These are phyloP conservation scores for Effrenium voratum DNA, from an alignment of 73 alveolate species.

Conservation along the genomic window DNA sequence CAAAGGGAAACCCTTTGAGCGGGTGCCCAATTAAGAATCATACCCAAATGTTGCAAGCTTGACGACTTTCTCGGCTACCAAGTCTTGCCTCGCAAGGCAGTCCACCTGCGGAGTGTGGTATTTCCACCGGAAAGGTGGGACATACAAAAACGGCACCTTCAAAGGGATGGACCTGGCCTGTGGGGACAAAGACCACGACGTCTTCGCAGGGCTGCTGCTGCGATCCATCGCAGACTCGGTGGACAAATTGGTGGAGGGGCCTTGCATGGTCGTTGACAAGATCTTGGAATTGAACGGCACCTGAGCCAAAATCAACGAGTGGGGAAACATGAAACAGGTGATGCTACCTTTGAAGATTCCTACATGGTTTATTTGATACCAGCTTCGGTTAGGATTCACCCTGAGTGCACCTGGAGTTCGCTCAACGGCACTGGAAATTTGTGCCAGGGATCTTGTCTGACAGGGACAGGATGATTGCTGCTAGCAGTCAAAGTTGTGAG, in stretches of 20 bases:
- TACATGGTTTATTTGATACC: too few species aligned
- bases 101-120: slow-evolving; percentile 80
- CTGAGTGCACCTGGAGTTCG: too few species aligned
- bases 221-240: slow-evolving; percentile 39
- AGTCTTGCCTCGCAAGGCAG: too few species aligned
- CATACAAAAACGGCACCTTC: slow-evolving; percentile 85
- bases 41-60: background rate
- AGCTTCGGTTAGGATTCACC: too few species aligned
- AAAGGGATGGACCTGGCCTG: slow-evolving; percentile 91
- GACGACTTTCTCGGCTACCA: background rate
- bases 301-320: too few species aligned
- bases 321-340: too few species aligned
- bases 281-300: slow-evolving; percentile 43
- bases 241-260: slow-evolving; percentile 66
- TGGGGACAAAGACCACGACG: slow-evolving; percentile 67
- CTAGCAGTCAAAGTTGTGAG: too few species aligned
- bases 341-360: too few species aligned
- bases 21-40: background rate
- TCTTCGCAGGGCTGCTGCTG: slow-evolving; percentile 69
- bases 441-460: too few species aligned
- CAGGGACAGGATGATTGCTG: too few species aligned
- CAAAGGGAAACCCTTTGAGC: background rate
- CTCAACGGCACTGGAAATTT: too few species aligned
- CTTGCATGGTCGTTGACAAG: slow-evolving; percentile 88
- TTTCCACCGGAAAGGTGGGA: slow-evolving; percentile 84